Base-by-base conservation (phyloP, 257 asterid genomes). In the Ilex asprella region DNA sequence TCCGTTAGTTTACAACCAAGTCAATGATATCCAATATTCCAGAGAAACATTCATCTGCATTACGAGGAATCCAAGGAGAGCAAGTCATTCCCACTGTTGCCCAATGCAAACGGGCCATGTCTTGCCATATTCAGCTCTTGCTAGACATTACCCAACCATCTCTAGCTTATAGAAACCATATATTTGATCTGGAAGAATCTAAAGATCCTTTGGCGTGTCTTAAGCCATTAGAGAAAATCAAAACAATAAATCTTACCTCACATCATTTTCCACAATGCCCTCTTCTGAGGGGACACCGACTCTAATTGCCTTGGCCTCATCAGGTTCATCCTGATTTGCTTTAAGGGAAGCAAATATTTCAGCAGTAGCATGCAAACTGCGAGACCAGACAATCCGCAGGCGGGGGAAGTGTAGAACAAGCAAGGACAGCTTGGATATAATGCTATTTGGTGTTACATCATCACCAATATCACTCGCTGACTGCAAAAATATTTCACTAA, bases 211-310 rank as follows among this genome's bases (percentile, higher is more conserved):
- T 35, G 41, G 41, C 41, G 2, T 21, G 41, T 35, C 41, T 35
- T 3, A 35, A 35, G 8, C 41, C 41, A 35, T 4, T 8, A 3
- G 7, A 8, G 41, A 35, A 35, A 0, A 4, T 35, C 41, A 46
- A 67, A 6, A 16, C 50, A 14, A 32, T 49, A 55, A 12, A 47
- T 41, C 77, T 65, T 70, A 89, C 99, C 99, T 82, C 21, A 85
- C 82, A 78, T 89, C 97, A 65, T 85, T 79, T 71, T 86, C 91
- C 29, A 92, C 73, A n/a, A 86, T 50, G 67, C 97, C 99, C 77
- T 89, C 99, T 83, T 86, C 97, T 55, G 99, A 92, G 47, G 99
- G 99, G 55, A 92, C 94, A 55, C 99, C 99, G 59, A 92, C 93
- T 77, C 97, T 77, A 55, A 70, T 83, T n/a, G 99, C 97, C 84